Evolutionary conservation across 495 filamentous ascomycete species (phyloP).

Genomic region (Penicillium coprophilum): DNA sequence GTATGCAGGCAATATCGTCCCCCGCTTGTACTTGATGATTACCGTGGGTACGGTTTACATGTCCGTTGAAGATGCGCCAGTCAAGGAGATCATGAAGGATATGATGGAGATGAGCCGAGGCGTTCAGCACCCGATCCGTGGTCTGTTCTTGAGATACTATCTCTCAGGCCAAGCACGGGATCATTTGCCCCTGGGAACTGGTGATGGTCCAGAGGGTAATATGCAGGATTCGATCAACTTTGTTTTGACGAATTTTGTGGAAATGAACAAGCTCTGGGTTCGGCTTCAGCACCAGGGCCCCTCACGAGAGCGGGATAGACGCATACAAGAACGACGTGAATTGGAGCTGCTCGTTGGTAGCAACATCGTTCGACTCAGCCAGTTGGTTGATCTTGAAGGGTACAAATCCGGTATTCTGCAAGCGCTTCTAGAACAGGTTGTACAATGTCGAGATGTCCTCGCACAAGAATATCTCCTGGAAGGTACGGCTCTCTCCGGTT

Average conservation of each 20-base stretch:
- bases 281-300: slow-evolving; percentile 96
- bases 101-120: slow-evolving; percentile 99
- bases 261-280: slow-evolving; percentile 99
- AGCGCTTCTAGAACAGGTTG: slow-evolving; percentile 91
- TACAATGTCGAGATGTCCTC: slow-evolving; percentile 94
- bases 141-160: slow-evolving; percentile 93
- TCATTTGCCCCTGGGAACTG: slow-evolving; percentile 72
- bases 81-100: slow-evolving; percentile 99
- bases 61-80: slow-evolving; percentile 95
- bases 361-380: slow-evolving; percentile 92
- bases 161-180: slow-evolving; percentile 91
- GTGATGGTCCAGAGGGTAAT: slow-evolving; percentile 93
- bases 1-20: slow-evolving; percentile 98
- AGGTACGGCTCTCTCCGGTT: slow-evolving; percentile 42
- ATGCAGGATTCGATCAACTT: slow-evolving; percentile 97
- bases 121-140: slow-evolving; percentile 93
- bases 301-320: slow-evolving; percentile 86
- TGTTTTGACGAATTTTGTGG: slow-evolving; percentile 96
- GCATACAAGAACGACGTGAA: slow-evolving; percentile 93
- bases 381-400: slow-evolving; percentile 88
- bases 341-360: slow-evolving; percentile 92
- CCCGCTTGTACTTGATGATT: slow-evolving; percentile 96
- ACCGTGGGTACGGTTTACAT: slow-evolving; percentile 99
- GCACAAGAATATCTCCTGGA: slow-evolving; percentile 97
- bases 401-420: slow-evolving; percentile 91